Evolutionary conservation across 2,329 filamentous ascomycete genomes (phyloP), one percentile per base, ranked within the genome.

Genomic region (Penicillium brevicompactum): DNA sequence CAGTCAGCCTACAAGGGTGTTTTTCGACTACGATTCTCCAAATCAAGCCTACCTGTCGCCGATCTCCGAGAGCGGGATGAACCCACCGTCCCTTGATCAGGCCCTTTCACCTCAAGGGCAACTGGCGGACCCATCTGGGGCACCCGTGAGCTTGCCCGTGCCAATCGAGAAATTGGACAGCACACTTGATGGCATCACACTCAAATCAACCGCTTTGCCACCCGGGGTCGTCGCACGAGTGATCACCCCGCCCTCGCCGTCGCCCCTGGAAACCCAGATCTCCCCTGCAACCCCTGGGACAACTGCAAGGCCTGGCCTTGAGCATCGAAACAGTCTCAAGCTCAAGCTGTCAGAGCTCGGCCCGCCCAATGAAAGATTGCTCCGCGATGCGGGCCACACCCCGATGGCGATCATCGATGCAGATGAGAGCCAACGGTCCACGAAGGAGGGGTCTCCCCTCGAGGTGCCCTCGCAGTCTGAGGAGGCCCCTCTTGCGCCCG

Each of bases 91-190:
- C 45, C 66, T 77, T 13, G 74, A 77, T 55, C 70, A 69, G 21
- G 74, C 75, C 11, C 66, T 78, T 18, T 76, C 75, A 5, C 71
- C 74, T 4, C 66, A 67, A 43, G 66, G 70, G 34, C 72, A 63
- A 48, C 64, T 70, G 21, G 64, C 61, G 30, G 76, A 76, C 47
- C 64, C 63, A 8, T 55, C 64, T 10, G 51, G 58, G 9, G 51
- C 63, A 11, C 63, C 62, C 54, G 58, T 70, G 47, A 70, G 73
- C 32, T 66, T 78, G 8, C 70, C 76, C 2, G 74, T 80, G 48
- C 77, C 76, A 3, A 76, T 79, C 53, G 76, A 78, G 60, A 73
- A 76, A 59, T 67, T 80, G 34, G 77, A 80, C 59, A 77, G 72
- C 49, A 72, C 67, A 30, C 67, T 80, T 1, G 77, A 80, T 55